Percentiles rank a stretch among this genome's conserved stretches.
phyloP scores from a whole-genome alignment of 2,329 filamentous ascomycete species.

The Grosmannia serpens region DNA sequence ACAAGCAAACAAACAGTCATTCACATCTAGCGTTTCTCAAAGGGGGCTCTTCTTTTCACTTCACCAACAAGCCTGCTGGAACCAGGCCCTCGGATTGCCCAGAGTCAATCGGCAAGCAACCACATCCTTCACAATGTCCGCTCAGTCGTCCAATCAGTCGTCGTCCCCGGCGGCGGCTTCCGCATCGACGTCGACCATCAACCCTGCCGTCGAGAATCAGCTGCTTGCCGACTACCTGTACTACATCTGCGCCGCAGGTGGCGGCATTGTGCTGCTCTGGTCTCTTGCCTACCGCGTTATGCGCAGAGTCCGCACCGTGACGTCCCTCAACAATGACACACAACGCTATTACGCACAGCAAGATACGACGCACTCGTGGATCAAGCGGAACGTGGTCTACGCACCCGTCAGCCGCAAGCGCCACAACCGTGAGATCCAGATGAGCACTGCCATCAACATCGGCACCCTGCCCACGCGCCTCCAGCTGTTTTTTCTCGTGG shows the following conservation, averaged over 20 bases:
- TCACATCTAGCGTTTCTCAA: background rate
- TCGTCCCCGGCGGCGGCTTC: background rate
- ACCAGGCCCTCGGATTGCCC: background rate
- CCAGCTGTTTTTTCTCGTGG: slow-evolving; percentile 55
- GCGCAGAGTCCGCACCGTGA: slow-evolving; percentile 60
- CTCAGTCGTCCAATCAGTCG: background rate
- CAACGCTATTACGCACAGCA: slow-evolving; percentile 68
- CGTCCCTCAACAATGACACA: slow-evolving; percentile 65
- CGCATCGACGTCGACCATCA: slow-evolving; percentile 12
- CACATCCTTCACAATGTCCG: background rate
- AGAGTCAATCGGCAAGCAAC: background rate
- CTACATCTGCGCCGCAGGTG: slow-evolving; percentile 52
- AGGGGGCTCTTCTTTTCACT: background rate
- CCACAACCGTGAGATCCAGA: slow-evolving; percentile 60
- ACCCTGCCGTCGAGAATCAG: slow-evolving; percentile 32
- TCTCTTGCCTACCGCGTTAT: slow-evolving; percentile 48
- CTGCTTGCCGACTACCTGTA: slow-evolving; percentile 50
- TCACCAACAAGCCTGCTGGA: slow-evolving; percentile 6
- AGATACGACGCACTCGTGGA: slow-evolving; percentile 38
- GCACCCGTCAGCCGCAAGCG: slow-evolving; percentile 63
- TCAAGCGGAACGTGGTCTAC: slow-evolving; percentile 57
- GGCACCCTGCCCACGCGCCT: slow-evolving; percentile 70
- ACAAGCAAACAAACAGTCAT: background rate
- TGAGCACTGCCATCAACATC: slow-evolving; percentile 47
- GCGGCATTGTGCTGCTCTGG: slow-evolving; percentile 54